phyloP scores from a whole-genome alignment of 352 stramenopile genomes.

The Pythium scleroteichum region DNA sequence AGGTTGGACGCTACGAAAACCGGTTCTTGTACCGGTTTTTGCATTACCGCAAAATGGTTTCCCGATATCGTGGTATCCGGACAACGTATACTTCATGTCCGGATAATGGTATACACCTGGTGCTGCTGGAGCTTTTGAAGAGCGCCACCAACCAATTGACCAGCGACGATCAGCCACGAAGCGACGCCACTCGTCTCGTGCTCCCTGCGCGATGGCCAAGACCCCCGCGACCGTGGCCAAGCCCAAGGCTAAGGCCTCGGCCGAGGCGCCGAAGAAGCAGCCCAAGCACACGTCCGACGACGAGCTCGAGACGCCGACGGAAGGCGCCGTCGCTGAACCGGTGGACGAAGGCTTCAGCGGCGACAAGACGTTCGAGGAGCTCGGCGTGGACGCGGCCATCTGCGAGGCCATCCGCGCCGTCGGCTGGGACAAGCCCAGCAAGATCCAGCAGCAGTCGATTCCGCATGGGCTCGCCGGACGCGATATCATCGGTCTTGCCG shows the following conservation, averaged over 20 bases:
- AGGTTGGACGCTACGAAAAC: neutral
- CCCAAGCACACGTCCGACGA: slow-evolving; percentile 6
- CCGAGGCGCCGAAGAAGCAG: neutral
- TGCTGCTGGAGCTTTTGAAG: no score
- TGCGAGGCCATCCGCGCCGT: slow-evolving; percentile 91
- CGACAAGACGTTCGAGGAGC: slow-evolving; percentile 83
- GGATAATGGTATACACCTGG: neutral
- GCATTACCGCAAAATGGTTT: no score
- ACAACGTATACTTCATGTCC: no score
- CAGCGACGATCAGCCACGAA: slow-evolving; percentile 7
- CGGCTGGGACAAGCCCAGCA: slow-evolving; percentile 92
- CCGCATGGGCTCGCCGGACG: slow-evolving; percentile 90
- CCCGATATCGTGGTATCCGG: no score
- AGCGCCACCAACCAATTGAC: slow-evolving; percentile 9
- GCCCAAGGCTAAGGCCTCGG: neutral
- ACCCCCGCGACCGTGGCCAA: slow-evolving; percentile 7
- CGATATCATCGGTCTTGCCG: slow-evolving; percentile 97
- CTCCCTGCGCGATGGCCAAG: slow-evolving; percentile 19
- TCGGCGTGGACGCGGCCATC: slow-evolving; percentile 91
- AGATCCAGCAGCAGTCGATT: slow-evolving; percentile 96
- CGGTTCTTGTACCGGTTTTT: slow-evolving; percentile 2
- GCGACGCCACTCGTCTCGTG: neutral
- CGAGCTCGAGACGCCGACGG: slow-evolving; percentile 20
- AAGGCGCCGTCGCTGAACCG: slow-evolving; percentile 6
- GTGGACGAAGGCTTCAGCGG: slow-evolving; percentile 58